Conservation (phyloP, 805 yeast genomes). For the Wickerhamiella occidentalis region DNA sequence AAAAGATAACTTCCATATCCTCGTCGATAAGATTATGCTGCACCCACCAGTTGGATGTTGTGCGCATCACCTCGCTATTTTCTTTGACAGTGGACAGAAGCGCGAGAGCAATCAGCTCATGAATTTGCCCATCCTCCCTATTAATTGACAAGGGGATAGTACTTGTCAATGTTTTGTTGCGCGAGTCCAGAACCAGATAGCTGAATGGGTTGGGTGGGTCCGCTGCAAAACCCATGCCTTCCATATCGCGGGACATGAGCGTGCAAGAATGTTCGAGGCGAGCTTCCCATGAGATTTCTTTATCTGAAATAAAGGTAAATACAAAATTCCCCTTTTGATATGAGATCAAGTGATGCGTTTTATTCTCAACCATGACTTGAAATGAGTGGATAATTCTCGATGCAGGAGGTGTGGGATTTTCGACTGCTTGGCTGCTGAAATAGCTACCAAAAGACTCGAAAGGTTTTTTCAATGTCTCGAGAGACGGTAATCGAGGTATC, state of each 20-base stretch:
- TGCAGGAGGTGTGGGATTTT: not conserved
- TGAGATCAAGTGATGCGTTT: not conserved
- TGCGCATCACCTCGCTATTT: constrained; percentile 2
- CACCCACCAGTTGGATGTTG: constrained; percentile 9
- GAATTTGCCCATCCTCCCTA: not conserved
- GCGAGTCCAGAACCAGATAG: constrained; percentile 7
- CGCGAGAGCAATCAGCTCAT: constrained; percentile 1
- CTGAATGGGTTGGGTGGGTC: constrained; percentile 10
- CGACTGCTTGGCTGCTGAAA: not conserved
- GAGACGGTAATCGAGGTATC: not conserved
- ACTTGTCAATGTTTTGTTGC: not conserved
- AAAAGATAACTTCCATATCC: not conserved
- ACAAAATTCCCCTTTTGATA: not conserved
- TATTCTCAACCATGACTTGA: not conserved
- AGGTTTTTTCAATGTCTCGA: not conserved
- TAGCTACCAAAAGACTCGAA: not conserved
- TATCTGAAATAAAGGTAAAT: not conserved
- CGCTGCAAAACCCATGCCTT: constrained; percentile 11
- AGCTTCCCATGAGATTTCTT: not conserved
- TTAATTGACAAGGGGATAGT: not conserved
- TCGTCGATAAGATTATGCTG: not conserved
- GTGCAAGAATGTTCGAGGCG: not conserved
- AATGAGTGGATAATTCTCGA: not conserved
- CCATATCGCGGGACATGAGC: not conserved
- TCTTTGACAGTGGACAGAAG: not conserved